phyloP scores from a whole-genome alignment of 179 eudicot species.

The Camellia oleifera region DNA sequence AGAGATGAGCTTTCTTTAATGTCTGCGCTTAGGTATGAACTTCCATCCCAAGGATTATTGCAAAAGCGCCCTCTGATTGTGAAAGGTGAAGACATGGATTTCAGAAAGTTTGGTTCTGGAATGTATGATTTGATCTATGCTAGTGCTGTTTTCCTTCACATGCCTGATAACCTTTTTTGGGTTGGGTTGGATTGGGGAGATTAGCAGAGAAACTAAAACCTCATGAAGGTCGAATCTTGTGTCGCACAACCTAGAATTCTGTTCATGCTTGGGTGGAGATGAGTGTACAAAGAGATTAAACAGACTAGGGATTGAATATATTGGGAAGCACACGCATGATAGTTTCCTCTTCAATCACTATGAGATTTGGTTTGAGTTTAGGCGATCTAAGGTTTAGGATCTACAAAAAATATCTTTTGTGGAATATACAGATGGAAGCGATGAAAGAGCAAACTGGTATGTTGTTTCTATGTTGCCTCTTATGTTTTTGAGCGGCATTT shows the following conservation, averaged over 20 bases:
- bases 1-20: constrained; percentile 94
- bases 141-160: constrained; percentile 94
- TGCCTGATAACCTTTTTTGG: constrained; percentile 98
- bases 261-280: constrained; percentile 88
- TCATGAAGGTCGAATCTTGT: constrained; percentile 74
- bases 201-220: constrained; percentile 64
- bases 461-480: neutral
- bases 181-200: constrained; percentile 86
- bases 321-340: too few relatives aligned
- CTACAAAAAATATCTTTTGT: neutral
- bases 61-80: constrained; percentile 84
- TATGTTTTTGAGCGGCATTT: neutral
- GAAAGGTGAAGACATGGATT: constrained; percentile 95
- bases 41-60: constrained; percentile 92
- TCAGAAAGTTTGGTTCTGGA: constrained; percentile 69
- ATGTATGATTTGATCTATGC: constrained; percentile 85
- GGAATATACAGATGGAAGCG: neutral
- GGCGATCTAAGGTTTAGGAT: constrained; percentile 39
- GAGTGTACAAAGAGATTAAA: constrained; percentile 73
- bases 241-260: constrained; percentile 91
- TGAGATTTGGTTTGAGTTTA: constrained; percentile 94
- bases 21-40: constrained; percentile 93
- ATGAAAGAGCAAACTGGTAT: neutral
- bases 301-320: too few relatives aligned
- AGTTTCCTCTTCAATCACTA: constrained; percentile 96